Evolutionary conservation across 495 filamentous ascomycete genomes (phyloP).

Genomic region (Lasiosphaeris hirsuta): DNA sequence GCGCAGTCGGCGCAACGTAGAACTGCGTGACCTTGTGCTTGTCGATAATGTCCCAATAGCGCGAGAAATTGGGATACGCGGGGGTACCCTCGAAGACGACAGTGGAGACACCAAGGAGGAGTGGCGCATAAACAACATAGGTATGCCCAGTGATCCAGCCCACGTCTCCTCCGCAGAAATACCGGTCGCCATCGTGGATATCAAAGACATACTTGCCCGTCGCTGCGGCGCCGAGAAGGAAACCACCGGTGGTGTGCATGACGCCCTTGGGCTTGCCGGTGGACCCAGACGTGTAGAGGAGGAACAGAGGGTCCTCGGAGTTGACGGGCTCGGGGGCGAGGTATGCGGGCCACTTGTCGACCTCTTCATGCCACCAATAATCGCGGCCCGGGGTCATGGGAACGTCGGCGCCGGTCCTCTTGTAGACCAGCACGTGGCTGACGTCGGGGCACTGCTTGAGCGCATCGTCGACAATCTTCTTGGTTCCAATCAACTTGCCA

Average conservation of each 20-base stretch:
- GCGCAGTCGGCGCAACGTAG: slow-evolving; percentile 94
- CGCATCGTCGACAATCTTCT: slow-evolving; percentile 98
- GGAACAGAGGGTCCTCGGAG: slow-evolving; percentile 94
- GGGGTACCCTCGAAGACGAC: slow-evolving; percentile 99
- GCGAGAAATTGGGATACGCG: slow-evolving; percentile 94
- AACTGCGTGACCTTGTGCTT: slow-evolving; percentile 96
- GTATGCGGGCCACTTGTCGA: slow-evolving; percentile 91
- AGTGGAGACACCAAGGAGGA: slow-evolving; percentile 87
- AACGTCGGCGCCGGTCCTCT: slow-evolving; percentile 91
- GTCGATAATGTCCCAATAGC: slow-evolving; percentile 98
- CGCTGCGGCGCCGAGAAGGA: slow-evolving; percentile 84
- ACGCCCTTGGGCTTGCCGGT: slow-evolving; percentile 99
- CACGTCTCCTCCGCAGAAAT: slow-evolving; percentile 97
- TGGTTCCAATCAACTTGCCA: slow-evolving; percentile 95
- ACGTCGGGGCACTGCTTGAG: slow-evolving; percentile 96
- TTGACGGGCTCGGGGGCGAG: slow-evolving; percentile 80
- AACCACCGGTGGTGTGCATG: slow-evolving; percentile 95
- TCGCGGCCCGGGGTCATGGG: slow-evolving; percentile 88
- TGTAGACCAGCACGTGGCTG: slow-evolving; percentile 80
- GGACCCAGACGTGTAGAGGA: slow-evolving; percentile 96
- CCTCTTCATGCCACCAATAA: slow-evolving; percentile 97
- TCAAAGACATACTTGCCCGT: slow-evolving; percentile 99
- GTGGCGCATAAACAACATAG: slow-evolving; percentile 95
- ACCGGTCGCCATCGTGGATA: slow-evolving; percentile 87
- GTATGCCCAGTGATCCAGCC: slow-evolving; percentile 99